A percentile compares a stretch with the other conserved stretches of the same genome.
phyloP scores from a whole-genome alignment of 225 moss, liverwort and hornwort genomes.

The Pseudisothecium myosuroides region DNA sequence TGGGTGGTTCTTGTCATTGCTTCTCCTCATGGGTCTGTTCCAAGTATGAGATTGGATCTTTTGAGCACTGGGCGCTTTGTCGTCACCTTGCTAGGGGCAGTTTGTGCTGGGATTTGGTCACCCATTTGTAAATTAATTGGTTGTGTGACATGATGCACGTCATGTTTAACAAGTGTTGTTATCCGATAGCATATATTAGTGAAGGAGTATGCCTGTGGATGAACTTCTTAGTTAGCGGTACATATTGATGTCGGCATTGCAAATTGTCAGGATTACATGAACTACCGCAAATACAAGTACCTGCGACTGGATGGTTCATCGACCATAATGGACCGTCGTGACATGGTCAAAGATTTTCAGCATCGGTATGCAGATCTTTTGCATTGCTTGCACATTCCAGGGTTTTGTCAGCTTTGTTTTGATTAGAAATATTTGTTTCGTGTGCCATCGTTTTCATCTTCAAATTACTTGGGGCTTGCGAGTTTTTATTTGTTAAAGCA shows the following conservation, averaged over 20 bases:
- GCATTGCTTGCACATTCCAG: background rate
- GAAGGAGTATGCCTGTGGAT: background rate
- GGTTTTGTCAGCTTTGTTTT: background rate
- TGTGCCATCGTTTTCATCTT: background rate
- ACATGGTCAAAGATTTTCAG: slow-evolving; percentile 96
- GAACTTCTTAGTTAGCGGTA: background rate
- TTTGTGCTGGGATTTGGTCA: background rate
- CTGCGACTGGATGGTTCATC: slow-evolving; percentile 84
- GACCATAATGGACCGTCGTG: slow-evolving; percentile 91
- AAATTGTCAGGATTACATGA: slow-evolving; percentile 75
- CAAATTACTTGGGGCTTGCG: background rate
- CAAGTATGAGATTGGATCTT: background rate
- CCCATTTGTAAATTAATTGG: background rate
- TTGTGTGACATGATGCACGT: background rate
- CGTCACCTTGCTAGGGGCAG: background rate
- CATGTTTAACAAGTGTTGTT: background rate
- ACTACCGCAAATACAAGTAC: slow-evolving; percentile 88
- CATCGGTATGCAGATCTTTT: slow-evolving; percentile 42
- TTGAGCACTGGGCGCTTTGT: background rate
- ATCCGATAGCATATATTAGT: background rate
- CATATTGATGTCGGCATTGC: background rate
- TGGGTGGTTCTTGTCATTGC: background rate
- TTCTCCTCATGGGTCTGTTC: background rate
- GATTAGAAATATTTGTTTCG: background rate
- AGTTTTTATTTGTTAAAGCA: background rate